Evolutionary conservation across 129 eudicot species (phyloP).

Genomic region (Daucus carota): DNA sequence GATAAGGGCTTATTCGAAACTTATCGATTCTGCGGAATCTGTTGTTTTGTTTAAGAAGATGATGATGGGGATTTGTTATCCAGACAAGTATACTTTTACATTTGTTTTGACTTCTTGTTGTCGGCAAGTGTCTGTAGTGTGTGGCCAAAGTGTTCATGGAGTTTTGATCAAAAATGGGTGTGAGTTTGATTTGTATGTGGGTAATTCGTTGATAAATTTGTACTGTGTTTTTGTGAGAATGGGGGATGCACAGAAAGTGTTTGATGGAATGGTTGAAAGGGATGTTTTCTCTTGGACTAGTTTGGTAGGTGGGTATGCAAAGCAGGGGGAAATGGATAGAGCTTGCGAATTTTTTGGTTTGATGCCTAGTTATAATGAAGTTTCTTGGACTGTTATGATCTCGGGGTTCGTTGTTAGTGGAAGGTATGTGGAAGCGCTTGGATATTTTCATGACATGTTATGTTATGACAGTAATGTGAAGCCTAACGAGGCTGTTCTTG

Average conservation of each 20-base stretch:
- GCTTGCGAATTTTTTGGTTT: conserved; percentile 40
- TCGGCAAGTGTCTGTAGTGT: conserved; percentile 30
- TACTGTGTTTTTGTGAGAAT: conserved; percentile 39
- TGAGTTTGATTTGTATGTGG: conserved; percentile 39
- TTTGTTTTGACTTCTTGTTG: conserved; percentile 73
- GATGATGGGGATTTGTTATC: conserved; percentile 26
- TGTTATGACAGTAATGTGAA: conserved; percentile 18
- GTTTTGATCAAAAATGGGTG: conserved; percentile 49
- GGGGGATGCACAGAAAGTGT: conserved; percentile 48
- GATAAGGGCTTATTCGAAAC: conserved; percentile 61
- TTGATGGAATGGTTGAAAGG: conserved; percentile 57
- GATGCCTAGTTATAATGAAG: conserved; percentile 64
- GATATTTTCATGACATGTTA: conserved; percentile 44
- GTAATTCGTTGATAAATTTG: conserved; percentile 54
- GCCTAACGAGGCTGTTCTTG: conserved; percentile 83
- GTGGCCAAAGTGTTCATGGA: conserved; percentile 59
- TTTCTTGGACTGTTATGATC: conserved; percentile 76
- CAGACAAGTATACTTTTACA: conserved; percentile 65
- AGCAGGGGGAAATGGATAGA: conserved; percentile 40
- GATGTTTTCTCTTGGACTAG: conserved; percentile 92
- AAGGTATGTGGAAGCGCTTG: conserved; percentile 46
- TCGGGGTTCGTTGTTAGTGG: conserved; percentile 53
- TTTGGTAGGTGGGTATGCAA: conserved; percentile 56
- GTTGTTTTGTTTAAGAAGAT: conserved; percentile 39
- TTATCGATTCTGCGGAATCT: conserved; percentile 41